Base-by-base conservation (phyloP, 1,284 basidiomycete genomes). In the Malassezia dermatis region DNA sequence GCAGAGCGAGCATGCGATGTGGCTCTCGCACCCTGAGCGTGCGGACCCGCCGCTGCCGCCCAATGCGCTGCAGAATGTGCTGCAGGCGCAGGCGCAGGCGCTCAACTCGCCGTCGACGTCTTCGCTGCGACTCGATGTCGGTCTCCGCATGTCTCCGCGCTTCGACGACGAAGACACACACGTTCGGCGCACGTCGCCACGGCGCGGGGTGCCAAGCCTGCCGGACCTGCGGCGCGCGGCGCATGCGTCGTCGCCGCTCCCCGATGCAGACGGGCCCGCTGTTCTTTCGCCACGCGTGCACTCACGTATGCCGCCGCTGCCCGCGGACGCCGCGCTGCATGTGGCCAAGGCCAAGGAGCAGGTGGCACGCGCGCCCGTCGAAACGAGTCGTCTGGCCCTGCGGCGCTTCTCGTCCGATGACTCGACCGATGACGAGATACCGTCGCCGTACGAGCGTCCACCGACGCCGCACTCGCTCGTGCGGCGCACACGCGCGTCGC, bases 321-420 rank as follows among this genome's bases (percentile, higher is more conserved):
- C 49, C 7, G 26, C 19, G 13, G 49, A 51, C 27, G 49, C 49
- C 8, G 49, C 49, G 4, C 17, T 32, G 17, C 37, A 51, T 34
- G 41, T 51, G 17, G 46, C 46, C 35, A 48, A 35, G 32, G 46
- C 46, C 21, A 48, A 48, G 34, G 46, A 37, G 34, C 46, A 32
- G 12, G 46, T 28, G 10, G 46, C 34, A 5, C 31, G 34, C 8
- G 13, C 30, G n/a, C 26, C 27, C 11, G 5, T n/a, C 13, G 19
- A 30, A 6, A 17, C 27, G 8, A 21, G 27, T 8, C 11, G 27
- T 4, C 28, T 45, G 27, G 17, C 24, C 4, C 27, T 21, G 24
- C 41, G 41, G 41, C 19, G 17, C 37, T 39, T 19, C 15, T 39
- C 37, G 37, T 21, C 37, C 3, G 44, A 46, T 15, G 15, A 17